A percentile compares a stretch with the other conserved stretches of the same genome.
Conservation (phyloP, 768 basidiomycete genomes). For the Austroboletus eburneus region DNA sequence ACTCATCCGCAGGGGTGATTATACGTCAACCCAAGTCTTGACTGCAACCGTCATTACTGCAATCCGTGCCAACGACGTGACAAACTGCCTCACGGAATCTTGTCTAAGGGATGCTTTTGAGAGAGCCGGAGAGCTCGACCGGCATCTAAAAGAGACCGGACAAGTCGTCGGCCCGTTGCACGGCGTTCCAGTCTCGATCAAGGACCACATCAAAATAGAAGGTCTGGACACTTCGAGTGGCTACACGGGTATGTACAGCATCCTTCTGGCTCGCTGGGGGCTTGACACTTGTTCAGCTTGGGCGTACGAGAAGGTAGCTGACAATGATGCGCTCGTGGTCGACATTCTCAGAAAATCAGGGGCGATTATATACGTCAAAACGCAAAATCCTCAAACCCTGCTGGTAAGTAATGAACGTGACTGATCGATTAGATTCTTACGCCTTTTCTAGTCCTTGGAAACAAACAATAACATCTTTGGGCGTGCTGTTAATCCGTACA, state of each 20-base stretch:
- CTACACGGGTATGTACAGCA: slow-evolving; percentile 18
- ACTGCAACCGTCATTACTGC: slow-evolving; percentile 27
- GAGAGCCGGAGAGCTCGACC: slow-evolving; percentile 49
- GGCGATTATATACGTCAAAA: slow-evolving; percentile 44
- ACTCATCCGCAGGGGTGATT: slow-evolving; percentile 16
- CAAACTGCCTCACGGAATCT: slow-evolving; percentile 56
- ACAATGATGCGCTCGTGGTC: slow-evolving; percentile 41
- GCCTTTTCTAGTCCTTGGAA: slow-evolving; percentile 40
- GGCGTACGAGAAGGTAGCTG: slow-evolving; percentile 36
- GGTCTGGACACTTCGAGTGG: slow-evolving; percentile 39
- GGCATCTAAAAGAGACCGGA: slow-evolving; percentile 41
- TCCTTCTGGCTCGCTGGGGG: background rate
- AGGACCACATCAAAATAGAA: slow-evolving; percentile 45
- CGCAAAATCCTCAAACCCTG: slow-evolving; percentile 46
- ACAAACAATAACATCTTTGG: slow-evolving; percentile 55
- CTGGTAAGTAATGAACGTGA: slow-evolving; percentile 33
- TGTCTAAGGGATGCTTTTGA: slow-evolving; percentile 49
- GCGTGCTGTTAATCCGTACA: slow-evolving; percentile 64
- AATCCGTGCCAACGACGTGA: slow-evolving; percentile 30
- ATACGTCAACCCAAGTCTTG: slow-evolving; percentile 25
- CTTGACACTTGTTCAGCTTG: slow-evolving; percentile 28
- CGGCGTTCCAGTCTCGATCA: slow-evolving; percentile 42
- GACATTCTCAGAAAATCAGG: slow-evolving; percentile 42
- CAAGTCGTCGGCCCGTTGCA: slow-evolving; percentile 44
- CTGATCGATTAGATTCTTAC: slow-evolving; percentile 7